Percentiles rank a stretch among this genome's conserved stretches.
These are phyloP conservation scores for Anisodus acutangulus DNA, from an alignment of 257 asterid species.

Conservation along the genomic window DNA sequence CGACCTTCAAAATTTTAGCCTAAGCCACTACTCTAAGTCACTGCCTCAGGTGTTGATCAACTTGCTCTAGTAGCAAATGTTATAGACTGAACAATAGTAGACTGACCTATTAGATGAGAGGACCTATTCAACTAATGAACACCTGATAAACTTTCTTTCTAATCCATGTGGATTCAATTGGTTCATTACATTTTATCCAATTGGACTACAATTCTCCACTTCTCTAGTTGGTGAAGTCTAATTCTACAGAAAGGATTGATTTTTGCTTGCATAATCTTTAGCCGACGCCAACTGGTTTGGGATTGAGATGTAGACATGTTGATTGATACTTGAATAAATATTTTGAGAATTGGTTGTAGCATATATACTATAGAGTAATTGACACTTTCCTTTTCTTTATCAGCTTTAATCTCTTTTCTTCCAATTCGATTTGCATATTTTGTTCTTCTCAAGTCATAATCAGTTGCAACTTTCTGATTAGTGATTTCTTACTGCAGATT, in stretches of 20 bases:
- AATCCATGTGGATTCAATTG: no score
- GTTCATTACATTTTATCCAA: no score
- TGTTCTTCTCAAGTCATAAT: not conserved
- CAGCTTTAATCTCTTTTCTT: not conserved
- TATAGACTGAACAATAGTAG: not conserved
- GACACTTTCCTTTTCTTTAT: not conserved
- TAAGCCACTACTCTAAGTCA: not conserved
- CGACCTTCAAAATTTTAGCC: not conserved
- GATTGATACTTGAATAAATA: not conserved
- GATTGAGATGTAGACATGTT: not conserved
- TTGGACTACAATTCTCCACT: no score
- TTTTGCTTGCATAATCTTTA: not conserved
- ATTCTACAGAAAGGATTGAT: not conserved
- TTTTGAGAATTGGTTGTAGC: not conserved
- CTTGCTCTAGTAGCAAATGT: not conserved
- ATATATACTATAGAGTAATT: not conserved
- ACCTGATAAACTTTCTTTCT: no score
- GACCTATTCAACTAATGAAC: no score
- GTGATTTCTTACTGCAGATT: not conserved
- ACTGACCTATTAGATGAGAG: no score
- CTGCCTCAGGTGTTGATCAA: not conserved
- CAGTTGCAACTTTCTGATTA: conserved; percentile 13
- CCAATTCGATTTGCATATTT: not conserved
- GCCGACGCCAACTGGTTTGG: not conserved
- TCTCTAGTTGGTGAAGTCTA: not conserved